Evolutionary conservation across 2,329 filamentous ascomycete species (phyloP), one percentile per base, ranked within the genome.

Genomic region (Exophiala alcalophila): DNA sequence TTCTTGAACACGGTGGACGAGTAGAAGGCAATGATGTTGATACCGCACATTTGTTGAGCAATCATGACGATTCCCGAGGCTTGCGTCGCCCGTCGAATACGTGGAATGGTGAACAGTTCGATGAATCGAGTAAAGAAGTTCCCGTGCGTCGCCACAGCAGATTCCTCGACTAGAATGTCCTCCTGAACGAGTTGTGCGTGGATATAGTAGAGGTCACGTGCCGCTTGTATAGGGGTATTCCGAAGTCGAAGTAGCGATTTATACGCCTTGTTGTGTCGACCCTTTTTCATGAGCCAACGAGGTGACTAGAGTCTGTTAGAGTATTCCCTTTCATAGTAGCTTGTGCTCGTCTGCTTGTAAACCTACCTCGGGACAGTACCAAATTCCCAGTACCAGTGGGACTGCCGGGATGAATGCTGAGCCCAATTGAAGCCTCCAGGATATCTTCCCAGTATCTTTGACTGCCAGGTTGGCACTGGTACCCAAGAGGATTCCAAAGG

Each of bases 61-160:
- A 85, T 80, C 87, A 94, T 94, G 53, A 91, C 85, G 1, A 80
- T 79, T 52, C 81, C 85, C 1, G 86, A 84, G 4, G 86, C 87
- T 20, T 85, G 72, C 3, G 81, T 90, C 2, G 88, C 88, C 27
- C 70, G 68, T 26, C 70, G 65, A 41, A 72, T 62, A 12, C 70
- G 66, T 4, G 69, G 69, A 37, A 72, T 67, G 9, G 69, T 72
- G 49, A 73, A 72, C 0, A 78, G 60, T 46, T 72, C 65, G 29
- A 68, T 38, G 52, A 86, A 80, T 11, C 83, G 77, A 15, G 69
- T 75, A 35, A 79, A 23, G 56, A 84, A 83, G 62, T 73, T 81
- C 55, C 66, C 75, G 4, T 72, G 44, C 11, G 63, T 65, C 11
- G 63, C 54, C 43, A 68, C 59, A 11, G 28, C 51, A 11, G 49